These are phyloP conservation scores for Venturia aucupariae DNA, from an alignment of 2,329 filamentous ascomycete genomes.

Conservation along the genomic window DNA sequence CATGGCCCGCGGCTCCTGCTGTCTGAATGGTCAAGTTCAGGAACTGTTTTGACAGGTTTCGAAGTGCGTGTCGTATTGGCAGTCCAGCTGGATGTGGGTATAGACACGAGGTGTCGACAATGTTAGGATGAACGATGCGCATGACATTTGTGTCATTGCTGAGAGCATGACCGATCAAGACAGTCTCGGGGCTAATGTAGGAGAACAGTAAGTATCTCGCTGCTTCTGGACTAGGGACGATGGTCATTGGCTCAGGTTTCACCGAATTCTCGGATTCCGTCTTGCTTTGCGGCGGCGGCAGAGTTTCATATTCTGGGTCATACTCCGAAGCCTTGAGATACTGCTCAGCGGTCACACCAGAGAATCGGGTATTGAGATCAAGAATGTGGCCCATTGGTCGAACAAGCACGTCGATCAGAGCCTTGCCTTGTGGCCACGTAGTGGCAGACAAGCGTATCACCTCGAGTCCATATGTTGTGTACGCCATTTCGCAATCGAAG, in stretches of 20 bases:
- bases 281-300: not conserved
- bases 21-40: conserved; percentile 72
- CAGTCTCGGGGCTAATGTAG: conserved; percentile 65
- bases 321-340: conserved; percentile 50
- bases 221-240: conserved; percentile 64
- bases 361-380: conserved; percentile 87
- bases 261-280: conserved; percentile 18
- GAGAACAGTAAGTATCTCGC: conserved; percentile 72
- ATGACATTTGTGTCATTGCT: conserved; percentile 90
- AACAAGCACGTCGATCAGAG: conserved; percentile 76
- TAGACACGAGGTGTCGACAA: conserved; percentile 78
- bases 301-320: conserved; percentile 17
- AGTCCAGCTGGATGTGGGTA: conserved; percentile 70
- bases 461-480: conserved; percentile 80
- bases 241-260: conserved; percentile 41
- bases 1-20: conserved; percentile 62
- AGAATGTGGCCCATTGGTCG: conserved; percentile 73
- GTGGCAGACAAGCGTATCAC: conserved; percentile 83
- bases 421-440: conserved; percentile 69
- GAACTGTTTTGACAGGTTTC: conserved; percentile 58
- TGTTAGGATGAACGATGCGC: conserved; percentile 72
- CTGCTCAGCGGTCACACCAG: conserved; percentile 73
- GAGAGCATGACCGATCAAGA: conserved; percentile 83
- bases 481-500: conserved; percentile 98
- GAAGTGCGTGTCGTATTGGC: conserved; percentile 70